These are phyloP conservation scores for Amphibolis antarctica DNA, from an alignment of 106 monocot genomes.

Conservation along the genomic window DNA sequence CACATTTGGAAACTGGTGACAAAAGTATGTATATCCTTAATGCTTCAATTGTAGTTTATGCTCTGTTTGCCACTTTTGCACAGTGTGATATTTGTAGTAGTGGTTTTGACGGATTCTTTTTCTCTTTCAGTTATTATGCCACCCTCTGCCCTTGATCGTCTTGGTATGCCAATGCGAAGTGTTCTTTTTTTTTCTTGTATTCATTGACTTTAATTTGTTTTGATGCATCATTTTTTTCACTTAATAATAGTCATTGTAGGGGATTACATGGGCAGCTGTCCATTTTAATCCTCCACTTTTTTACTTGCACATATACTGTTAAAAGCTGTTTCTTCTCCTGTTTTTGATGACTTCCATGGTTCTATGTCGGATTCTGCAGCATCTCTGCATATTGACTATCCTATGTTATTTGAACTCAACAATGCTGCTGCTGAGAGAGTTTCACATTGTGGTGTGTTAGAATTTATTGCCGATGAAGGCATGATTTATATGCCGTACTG, in stretches of 20 bases:
- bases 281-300: no score
- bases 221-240: no score
- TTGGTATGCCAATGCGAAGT: slow-evolving; percentile 4
- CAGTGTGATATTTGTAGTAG: not conserved
- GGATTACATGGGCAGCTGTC: no score
- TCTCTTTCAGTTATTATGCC: slow-evolving; percentile 11
- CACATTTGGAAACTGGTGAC: slow-evolving; percentile 14
- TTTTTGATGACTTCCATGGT: slow-evolving; percentile 1
- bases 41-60: not conserved
- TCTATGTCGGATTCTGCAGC: slow-evolving; percentile 9
- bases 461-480: slow-evolving; percentile 28
- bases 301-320: no score
- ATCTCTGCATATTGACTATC: slow-evolving; percentile 23
- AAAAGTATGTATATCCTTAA: slow-evolving; percentile 11
- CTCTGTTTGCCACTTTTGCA: not conserved
- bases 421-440: slow-evolving; percentile 10
- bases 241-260: no score
- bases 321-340: not conserved
- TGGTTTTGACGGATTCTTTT: not conserved
- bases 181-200: not conserved
- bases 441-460: slow-evolving; percentile 26
- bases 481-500: slow-evolving; percentile 25
- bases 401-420: slow-evolving; percentile 17
- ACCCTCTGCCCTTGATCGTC: slow-evolving; percentile 15
- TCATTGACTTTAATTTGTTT: no score